Evolutionary conservation across 345 rosid species (phyloP).

Genomic region (Eucalyptus fibrosa): DNA sequence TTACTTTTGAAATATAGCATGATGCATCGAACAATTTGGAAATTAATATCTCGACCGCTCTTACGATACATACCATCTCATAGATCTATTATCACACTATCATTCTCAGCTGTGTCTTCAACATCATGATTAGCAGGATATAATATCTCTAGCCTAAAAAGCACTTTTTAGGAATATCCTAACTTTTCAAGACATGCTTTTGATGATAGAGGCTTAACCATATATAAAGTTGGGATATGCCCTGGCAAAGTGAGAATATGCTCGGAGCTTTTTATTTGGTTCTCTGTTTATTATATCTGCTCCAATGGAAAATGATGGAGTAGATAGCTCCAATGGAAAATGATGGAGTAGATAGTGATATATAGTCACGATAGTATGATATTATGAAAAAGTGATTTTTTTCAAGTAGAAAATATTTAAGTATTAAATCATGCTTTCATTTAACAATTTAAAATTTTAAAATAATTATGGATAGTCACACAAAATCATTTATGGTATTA

Average conservation of each 20-base stretch:
- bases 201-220: background rate
- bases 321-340: background rate
- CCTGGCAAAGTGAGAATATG: background rate
- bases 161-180: background rate
- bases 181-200: background rate
- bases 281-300: background rate
- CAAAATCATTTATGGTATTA: background rate
- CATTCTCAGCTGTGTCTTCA: background rate
- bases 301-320: background rate
- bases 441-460: background rate
- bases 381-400: background rate
- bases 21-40: background rate
- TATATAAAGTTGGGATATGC: background rate
- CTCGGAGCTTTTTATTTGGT: background rate
- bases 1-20: background rate
- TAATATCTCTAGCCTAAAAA: background rate
- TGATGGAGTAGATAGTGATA: background rate
- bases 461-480: background rate
- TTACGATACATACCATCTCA: background rate
- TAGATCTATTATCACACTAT: background rate
- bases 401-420: background rate
- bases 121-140: background rate
- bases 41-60: background rate
- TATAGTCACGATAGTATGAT: background rate
- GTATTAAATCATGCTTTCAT: background rate